A percentile compares a stretch with the other conserved stretches of the same genome.
These are phyloP conservation scores for Lentinus brumalis DNA, from an alignment of 768 basidiomycete genomes.

Conservation along the genomic window DNA sequence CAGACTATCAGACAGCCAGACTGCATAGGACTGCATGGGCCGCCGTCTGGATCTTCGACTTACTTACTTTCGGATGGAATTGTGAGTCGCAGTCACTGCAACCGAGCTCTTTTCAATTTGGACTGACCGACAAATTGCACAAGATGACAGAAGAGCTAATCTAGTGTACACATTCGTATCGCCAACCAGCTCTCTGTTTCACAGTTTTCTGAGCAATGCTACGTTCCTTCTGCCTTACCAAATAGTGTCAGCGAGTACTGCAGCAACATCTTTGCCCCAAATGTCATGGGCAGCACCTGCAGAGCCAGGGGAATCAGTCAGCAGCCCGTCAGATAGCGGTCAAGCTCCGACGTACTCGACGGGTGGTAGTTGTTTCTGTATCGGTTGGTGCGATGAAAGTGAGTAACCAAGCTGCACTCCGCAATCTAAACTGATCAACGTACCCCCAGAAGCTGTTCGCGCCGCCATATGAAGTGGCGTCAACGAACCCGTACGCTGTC, in stretches of 20 bases:
- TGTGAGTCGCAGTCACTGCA: too few relatives aligned
- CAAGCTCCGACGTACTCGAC: constrained; percentile 36
- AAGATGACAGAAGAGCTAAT: too few relatives aligned
- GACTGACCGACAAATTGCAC: too few relatives aligned
- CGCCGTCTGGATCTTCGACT: too few relatives aligned
- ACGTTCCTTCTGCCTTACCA: constrained; percentile 11
- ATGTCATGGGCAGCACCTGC: constrained; percentile 29
- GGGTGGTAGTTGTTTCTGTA: constrained; percentile 57
- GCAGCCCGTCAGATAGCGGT: neutral
- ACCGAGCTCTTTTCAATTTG: too few relatives aligned
- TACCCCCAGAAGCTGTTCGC: constrained; percentile 58
- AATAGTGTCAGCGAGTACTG: constrained; percentile 24
- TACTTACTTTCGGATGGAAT: too few relatives aligned
- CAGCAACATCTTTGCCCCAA: constrained; percentile 25
- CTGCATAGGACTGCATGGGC: too few relatives aligned
- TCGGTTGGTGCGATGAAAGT: neutral
- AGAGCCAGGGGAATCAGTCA: neutral
- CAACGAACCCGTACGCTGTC: constrained; percentile 55
- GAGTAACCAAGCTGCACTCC: neutral
- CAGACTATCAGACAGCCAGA: too few relatives aligned
- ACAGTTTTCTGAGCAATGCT: too few relatives aligned
- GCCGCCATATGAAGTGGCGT: constrained; percentile 49
- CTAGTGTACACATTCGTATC: too few relatives aligned
- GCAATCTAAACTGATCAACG: constrained; percentile 17
- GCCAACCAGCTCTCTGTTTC: too few relatives aligned